phyloP scores from a whole-genome alignment of 2,329 filamentous ascomycete genomes.

The Aspergillus fructus region DNA sequence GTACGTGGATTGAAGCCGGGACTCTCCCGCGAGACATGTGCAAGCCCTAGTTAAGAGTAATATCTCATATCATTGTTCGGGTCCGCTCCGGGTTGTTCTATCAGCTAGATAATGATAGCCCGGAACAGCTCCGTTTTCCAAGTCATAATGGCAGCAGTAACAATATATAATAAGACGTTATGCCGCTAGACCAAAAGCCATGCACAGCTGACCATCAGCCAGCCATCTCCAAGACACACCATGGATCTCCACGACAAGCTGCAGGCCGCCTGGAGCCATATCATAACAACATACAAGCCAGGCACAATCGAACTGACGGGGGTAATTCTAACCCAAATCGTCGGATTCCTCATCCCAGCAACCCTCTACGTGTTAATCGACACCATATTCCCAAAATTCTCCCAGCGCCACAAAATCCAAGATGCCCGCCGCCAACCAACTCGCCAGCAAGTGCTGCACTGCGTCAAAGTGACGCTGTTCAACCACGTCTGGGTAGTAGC shows the following conservation, averaged over 20 bases:
- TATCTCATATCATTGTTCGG: no score
- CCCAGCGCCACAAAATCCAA: conserved; percentile 55
- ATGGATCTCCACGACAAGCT: not conserved
- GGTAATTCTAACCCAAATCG: conserved; percentile 23
- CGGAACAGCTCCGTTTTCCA: not conserved
- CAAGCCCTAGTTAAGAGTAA: no score
- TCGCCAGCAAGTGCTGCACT: conserved; percentile 44
- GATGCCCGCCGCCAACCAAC: conserved; percentile 53
- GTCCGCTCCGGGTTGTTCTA: no score
- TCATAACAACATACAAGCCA: not conserved
- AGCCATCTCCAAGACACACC: no score
- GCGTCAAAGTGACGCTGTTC: conserved; percentile 45
- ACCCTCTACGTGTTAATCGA: conserved; percentile 47
- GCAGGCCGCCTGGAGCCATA: not conserved
- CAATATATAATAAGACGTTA: no score
- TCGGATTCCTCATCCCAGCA: conserved; percentile 29
- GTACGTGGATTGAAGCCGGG: no score
- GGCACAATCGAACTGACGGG: conserved; percentile 28
- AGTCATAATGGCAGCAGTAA: no score
- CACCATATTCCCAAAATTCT: conserved; percentile 47
- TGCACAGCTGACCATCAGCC: no score
- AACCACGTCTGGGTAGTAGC: conserved; percentile 49
- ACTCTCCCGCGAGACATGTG: no score
- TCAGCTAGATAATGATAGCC: no score
- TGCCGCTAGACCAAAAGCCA: no score